Evolutionary conservation across 331 rosid genomes (phyloP).

Genomic region (Phaseolus coccineus): DNA sequence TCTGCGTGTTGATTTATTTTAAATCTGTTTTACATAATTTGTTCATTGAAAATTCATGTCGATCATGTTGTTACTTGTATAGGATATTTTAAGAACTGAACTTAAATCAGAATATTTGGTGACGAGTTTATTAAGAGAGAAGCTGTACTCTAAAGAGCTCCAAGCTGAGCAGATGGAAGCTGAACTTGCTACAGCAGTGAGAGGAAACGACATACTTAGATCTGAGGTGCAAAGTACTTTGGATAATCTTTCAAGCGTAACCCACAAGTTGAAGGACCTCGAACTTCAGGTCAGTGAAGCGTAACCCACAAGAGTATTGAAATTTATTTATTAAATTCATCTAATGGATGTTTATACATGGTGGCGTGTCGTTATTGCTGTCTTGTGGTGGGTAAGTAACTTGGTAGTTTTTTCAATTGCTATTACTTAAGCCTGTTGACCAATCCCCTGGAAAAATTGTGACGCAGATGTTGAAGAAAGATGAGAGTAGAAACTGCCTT

Average conservation of each 20-base stretch:
- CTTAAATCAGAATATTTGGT: slow-evolving; percentile 84
- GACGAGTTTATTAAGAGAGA: slow-evolving; percentile 80
- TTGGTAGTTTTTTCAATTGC: slow-evolving; percentile 8
- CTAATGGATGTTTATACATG: background rate
- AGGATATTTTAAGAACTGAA: slow-evolving; percentile 73
- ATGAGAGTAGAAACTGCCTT: slow-evolving; percentile 64
- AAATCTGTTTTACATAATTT: slow-evolving; percentile 24
- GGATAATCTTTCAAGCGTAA: slow-evolving; percentile 71
- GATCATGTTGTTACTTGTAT: slow-evolving; percentile 27
- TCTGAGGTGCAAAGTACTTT: slow-evolving; percentile 80
- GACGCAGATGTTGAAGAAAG: slow-evolving; percentile 77
- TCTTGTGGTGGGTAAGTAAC: slow-evolving; percentile 10
- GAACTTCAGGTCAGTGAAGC: slow-evolving; percentile 77
- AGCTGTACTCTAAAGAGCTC: slow-evolving; percentile 81
- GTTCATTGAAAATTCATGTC: slow-evolving; percentile 14
- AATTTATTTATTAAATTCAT: slow-evolving; percentile 29
- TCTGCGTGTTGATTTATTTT: background rate
- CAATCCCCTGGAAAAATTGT: background rate
- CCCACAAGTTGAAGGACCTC: slow-evolving; percentile 77
- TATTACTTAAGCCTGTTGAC: background rate
- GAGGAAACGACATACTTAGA: slow-evolving; percentile 85
- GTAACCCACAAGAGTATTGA: background rate
- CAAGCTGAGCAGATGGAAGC: slow-evolving; percentile 92
- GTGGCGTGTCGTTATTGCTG: slow-evolving; percentile 2
- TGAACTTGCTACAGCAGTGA: slow-evolving; percentile 88